Conservation (phyloP, 305 asterid species). For the Fraxinus dipetala region DNA sequence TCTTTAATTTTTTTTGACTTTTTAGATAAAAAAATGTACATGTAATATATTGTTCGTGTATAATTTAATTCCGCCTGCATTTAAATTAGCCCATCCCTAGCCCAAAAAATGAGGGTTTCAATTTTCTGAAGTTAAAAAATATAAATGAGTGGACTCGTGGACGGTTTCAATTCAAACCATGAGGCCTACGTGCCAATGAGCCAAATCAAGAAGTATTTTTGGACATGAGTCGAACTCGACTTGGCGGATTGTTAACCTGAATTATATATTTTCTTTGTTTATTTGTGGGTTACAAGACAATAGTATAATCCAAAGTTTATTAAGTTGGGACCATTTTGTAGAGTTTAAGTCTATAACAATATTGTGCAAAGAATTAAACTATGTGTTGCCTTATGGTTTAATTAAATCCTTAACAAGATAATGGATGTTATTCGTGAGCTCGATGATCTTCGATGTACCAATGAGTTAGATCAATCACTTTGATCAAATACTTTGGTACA, state of each 20-base stretch:
- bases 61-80: not conserved
- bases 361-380: not conserved
- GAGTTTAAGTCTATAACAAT: not conserved
- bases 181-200: not conserved
- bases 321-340: not conserved
- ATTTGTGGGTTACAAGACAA: not conserved
- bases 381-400: not conserved
- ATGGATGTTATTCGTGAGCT: not conserved
- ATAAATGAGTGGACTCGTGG: not conserved
- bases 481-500: not conserved
- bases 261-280: not conserved
- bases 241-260: not conserved
- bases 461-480: not conserved
- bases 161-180: not conserved
- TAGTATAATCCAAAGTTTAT: not conserved
- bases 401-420: not conserved
- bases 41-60: too few relatives aligned
- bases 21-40: too few relatives aligned
- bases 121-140: not conserved
- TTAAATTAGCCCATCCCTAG: not conserved
- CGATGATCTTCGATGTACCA: not conserved
- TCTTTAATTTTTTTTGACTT: not conserved
- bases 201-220: not conserved
- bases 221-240: not conserved
- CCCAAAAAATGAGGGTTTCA: not conserved